A percentile compares a stretch with the other conserved stretches of the same genome.
Conservation (phyloP, 2,329 filamentous ascomycete genomes). For the Phyllosticta capitalensis region DNA sequence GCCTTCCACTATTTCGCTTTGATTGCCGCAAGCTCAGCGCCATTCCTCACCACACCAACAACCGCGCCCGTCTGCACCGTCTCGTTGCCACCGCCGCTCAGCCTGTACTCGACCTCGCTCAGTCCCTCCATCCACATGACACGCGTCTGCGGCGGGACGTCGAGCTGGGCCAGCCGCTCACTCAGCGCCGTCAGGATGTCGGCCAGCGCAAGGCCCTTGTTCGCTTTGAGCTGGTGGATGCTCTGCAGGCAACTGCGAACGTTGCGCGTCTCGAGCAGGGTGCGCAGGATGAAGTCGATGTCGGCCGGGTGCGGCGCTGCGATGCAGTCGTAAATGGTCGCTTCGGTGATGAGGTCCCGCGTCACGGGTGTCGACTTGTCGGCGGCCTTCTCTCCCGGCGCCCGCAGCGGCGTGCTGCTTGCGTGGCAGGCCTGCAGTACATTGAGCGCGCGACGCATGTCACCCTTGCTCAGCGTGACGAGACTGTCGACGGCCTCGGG, state of each 20-base stretch:
- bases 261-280: constrained; percentile 73
- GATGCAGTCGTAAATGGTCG: constrained; percentile 93
- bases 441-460: constrained; percentile 91
- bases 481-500: constrained; percentile 72
- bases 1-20: not conserved
- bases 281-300: constrained; percentile 73
- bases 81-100: constrained; percentile 82
- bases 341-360: constrained; percentile 81
- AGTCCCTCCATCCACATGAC: constrained; percentile 86
- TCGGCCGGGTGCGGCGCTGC: constrained; percentile 88
- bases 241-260: constrained; percentile 83
- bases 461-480: constrained; percentile 80
- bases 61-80: constrained; percentile 84
- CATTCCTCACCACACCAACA: constrained; percentile 78
- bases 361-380: constrained; percentile 29
- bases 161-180: constrained; percentile 71
- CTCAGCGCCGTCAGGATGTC: constrained; percentile 84
- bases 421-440: constrained; percentile 95
- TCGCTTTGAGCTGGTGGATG: constrained; percentile 76
- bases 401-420: constrained; percentile 58
- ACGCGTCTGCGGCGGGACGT: constrained; percentile 78
- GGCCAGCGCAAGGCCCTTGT: constrained; percentile 79
- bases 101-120: constrained; percentile 83
- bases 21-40: constrained; percentile 57
- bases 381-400: constrained; percentile 37